phyloP scores from a whole-genome alignment of 73 alveolate species.

The Paramecium primaurelia region DNA sequence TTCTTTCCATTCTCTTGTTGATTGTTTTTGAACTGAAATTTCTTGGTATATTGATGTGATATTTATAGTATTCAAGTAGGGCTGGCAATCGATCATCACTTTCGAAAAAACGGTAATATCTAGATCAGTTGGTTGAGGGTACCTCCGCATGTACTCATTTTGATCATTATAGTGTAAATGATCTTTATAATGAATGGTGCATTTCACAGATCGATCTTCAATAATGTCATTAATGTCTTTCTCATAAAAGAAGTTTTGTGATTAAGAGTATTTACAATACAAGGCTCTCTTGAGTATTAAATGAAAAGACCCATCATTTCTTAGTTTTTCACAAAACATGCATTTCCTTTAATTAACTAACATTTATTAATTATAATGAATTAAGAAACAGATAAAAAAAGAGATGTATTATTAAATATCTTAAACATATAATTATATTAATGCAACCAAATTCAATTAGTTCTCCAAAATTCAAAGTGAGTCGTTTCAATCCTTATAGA shows the following conservation, averaged over 20 bases:
- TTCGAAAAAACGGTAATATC: conserved; percentile 12
- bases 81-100: conserved; percentile 9
- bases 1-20: neutral
- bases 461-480: neutral
- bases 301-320: neutral
- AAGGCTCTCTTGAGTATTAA: neutral
- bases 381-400: neutral
- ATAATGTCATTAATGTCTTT: conserved; percentile 29
- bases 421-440: neutral
- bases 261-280: conserved; percentile 6
- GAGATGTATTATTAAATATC: neutral
- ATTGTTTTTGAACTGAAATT: neutral
- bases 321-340: neutral
- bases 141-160: conserved; percentile 19
- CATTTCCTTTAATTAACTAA: neutral
- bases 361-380: neutral
- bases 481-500: conserved; percentile 25
- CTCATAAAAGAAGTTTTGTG: conserved; percentile 28
- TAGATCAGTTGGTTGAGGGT: neutral
- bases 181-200: conserved; percentile 15
- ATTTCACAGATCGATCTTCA: neutral
- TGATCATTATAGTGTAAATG: neutral
- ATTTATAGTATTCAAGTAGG: conserved; percentile 23
- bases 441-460: neutral
- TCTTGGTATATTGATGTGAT: conserved; percentile 28